Evolutionary conservation across 768 basidiomycete genomes (phyloP).

Genomic region (Xerocomellus amylosporus): DNA sequence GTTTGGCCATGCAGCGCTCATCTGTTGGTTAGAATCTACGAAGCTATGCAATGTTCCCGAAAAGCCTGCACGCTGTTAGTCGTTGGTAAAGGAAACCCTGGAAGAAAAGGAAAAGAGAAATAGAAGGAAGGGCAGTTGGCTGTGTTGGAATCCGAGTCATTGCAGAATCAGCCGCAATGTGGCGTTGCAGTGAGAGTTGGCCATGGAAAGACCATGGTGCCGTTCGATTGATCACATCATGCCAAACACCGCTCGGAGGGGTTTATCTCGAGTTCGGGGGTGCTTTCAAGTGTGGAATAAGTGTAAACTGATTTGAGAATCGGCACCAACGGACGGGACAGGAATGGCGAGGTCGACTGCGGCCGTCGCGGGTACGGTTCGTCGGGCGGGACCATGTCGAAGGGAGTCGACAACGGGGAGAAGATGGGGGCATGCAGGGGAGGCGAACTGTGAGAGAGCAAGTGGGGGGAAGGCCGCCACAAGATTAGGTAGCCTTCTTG

Average conservation of each 20-base stretch:
- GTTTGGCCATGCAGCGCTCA: constrained; percentile 2
- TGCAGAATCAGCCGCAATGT: not conserved
- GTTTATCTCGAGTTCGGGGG: constrained; percentile 2
- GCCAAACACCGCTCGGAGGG: not conserved
- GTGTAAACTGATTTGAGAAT: constrained; percentile 7
- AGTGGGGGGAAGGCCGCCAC: no score
- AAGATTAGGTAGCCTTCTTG: no score
- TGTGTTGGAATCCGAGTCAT: no score
- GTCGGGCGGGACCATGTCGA: no score
- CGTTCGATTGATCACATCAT: constrained; percentile 3
- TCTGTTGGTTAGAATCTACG: not conserved
- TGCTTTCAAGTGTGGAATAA: constrained; percentile 7
- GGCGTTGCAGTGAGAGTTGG: not conserved
- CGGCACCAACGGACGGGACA: not conserved
- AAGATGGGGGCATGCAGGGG: no score
- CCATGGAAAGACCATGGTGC: not conserved
- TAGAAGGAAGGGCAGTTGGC: not conserved
- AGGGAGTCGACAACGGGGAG: no score
- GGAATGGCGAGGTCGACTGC: no score
- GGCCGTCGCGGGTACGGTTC: no score
- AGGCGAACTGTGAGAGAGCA: no score
- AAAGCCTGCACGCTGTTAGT: not conserved
- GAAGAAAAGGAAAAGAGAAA: not conserved
- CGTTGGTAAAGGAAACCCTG: not conserved
- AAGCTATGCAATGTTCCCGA: not conserved